phyloP scores from a whole-genome alignment of 192 early-diverging fungal species.

The Piromyces finnis region DNA sequence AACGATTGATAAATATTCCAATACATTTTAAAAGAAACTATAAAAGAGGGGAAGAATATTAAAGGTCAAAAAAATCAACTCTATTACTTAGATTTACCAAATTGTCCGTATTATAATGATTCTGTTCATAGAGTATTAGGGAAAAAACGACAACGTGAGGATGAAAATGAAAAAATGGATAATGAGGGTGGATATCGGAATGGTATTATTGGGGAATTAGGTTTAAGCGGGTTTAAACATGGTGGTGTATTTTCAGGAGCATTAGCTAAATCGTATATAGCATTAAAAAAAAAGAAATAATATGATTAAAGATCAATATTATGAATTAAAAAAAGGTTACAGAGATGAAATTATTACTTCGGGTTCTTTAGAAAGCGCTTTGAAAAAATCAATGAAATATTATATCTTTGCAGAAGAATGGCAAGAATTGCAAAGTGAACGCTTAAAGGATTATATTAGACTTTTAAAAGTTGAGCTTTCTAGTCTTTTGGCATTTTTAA shows the following conservation, averaged over 20 bases:
- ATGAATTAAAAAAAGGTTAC: neutral
- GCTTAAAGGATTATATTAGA: constrained; percentile 25
- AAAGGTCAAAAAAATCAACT: neutral
- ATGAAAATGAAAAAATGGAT: neutral
- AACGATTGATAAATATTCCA: neutral
- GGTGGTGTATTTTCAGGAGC: neutral
- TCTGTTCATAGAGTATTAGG: neutral
- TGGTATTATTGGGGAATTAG: neutral
- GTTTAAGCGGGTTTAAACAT: neutral
- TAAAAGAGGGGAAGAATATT: neutral
- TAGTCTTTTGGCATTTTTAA: constrained; percentile 31
- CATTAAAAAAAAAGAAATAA: neutral
- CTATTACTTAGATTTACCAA: neutral
- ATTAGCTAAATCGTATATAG: neutral
- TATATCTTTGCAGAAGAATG: constrained; percentile 40
- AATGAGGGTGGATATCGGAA: neutral
- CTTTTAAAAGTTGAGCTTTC: constrained; percentile 28
- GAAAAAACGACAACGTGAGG: neutral
- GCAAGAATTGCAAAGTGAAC: constrained; percentile 20
- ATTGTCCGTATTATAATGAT: neutral
- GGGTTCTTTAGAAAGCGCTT: constrained; percentile 8
- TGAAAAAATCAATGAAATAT: constrained; percentile 28
- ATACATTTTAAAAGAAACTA: neutral
- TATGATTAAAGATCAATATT: neutral
- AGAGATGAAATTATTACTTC: neutral